Percentiles rank a stretch among this genome's conserved stretches.
phyloP scores from a whole-genome alignment of 2,329 filamentous ascomycete genomes.

The Fusarium acutatum region DNA sequence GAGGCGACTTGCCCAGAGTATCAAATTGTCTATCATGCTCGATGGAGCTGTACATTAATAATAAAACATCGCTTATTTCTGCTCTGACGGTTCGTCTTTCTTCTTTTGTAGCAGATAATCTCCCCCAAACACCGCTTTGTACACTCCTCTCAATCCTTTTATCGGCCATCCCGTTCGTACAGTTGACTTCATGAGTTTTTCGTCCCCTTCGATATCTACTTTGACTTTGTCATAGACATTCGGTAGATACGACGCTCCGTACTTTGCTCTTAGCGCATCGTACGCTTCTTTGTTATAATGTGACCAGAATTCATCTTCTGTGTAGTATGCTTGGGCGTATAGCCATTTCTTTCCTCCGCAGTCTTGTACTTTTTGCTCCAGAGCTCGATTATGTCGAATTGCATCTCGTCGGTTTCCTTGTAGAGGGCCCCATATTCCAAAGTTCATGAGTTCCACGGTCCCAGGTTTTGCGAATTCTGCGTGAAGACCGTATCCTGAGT shows the following conservation, averaged over 20 bases:
- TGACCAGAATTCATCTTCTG: slow-evolving; percentile 73
- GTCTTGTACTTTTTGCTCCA: slow-evolving; percentile 67
- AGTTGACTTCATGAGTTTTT: slow-evolving; percentile 44
- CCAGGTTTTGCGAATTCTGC: slow-evolving; percentile 53
- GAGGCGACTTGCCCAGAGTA: slow-evolving; percentile 17
- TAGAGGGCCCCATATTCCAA: slow-evolving; percentile 68
- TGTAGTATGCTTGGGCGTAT: slow-evolving; percentile 75
- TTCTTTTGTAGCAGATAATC: slow-evolving; percentile 57
- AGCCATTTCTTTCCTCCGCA: slow-evolving; percentile 74
- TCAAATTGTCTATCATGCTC: slow-evolving; percentile 26
- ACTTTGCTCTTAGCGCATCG: slow-evolving; percentile 64
- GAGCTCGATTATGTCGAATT: slow-evolving; percentile 63
- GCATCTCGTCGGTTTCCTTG: slow-evolving; percentile 54
- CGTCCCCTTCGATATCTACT: slow-evolving; percentile 53
- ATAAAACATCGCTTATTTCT: slow-evolving; percentile 3
- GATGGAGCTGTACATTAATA: slow-evolving; percentile 6
- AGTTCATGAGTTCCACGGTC: slow-evolving; percentile 62
- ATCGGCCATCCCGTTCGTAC: slow-evolving; percentile 52
- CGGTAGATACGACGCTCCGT: slow-evolving; percentile 66
- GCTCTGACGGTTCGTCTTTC: slow-evolving; percentile 1
- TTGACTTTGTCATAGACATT: slow-evolving; percentile 75
- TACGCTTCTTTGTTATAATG: slow-evolving; percentile 70
- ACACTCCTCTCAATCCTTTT: slow-evolving; percentile 57
- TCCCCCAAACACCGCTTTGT: slow-evolving; percentile 53
- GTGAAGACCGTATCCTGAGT: slow-evolving; percentile 57